Base-by-base conservation (phyloP, 2,329 filamentous ascomycete species). In the Lithohypha guttulata region DNA sequence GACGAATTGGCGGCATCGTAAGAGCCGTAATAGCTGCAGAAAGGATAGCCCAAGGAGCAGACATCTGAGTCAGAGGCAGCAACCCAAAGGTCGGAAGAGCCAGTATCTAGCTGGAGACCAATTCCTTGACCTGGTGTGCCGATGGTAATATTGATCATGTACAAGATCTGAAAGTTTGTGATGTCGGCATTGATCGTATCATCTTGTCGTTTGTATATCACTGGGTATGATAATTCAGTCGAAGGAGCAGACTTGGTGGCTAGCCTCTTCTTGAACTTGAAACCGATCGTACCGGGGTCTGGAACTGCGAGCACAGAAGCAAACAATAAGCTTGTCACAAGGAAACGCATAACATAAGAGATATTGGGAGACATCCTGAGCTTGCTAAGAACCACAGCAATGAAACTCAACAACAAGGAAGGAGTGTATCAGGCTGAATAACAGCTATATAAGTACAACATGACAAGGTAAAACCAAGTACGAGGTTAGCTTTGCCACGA, bases 61-160 rank as follows among this genome's bases (percentile, higher is more conserved):
- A 48, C 42, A n/a, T 47, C 35, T 22, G 53, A 47, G 17, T 48
- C 30, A 26, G 34, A 35, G 3, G 51, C 43, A 4, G 50, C 49
- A 28, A 81, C 71, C 77, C 77, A 81, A 15, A 81, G 60, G 53
- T 82, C 78, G 50, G 75, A 79, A 59, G 76, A 80, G 34, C 78
- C 78, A 4, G 78, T 82, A 56, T 82, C 78, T 38, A 82, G 55
- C 49, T 79, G 74, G 44, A 81, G 61, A 13, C 68, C 65, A 29
- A 81, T 50, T 1, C 57, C 48, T 53, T 78, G 75, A 7, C 69
- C 53, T 9, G 78, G 78, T 2, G 76, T 81, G 34, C 78, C 78
- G 33, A 81, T 48, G 4, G 73, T 69, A 33, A 65, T 69, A 55
- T 81, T 80, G 50, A 77, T 65, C 49, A 73, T 77, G 56, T 81